Base-by-base conservation (phyloP, 2,329 filamentous ascomycete species). In the Colletotrichum magnum region DNA sequence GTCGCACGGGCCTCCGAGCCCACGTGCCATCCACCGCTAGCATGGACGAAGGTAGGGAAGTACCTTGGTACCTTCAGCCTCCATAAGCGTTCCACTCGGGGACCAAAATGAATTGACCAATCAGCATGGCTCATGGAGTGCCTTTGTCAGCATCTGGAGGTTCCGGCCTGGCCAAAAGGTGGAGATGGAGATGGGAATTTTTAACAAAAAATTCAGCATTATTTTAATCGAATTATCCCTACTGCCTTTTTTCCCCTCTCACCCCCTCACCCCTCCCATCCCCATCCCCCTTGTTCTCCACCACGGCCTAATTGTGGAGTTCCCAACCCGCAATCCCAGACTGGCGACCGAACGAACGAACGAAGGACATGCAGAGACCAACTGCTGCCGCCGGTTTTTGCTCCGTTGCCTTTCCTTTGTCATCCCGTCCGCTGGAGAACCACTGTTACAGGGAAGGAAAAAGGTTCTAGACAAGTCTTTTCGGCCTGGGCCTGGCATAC, bases 231-330 rank as follows among this genome's bases (percentile, higher is more conserved):
- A 36, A 36, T 36, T 36, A 36, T 36, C 10, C 32, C 32, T 9
- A 36, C 32, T 9, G 10, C 32, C 32, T 36, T 36, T 36, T 36
- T 24, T 24, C 2, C 21, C 32, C 32, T 10, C 32, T 36, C 36
- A 32, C 41, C 3, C 18, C 58, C 15, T 32, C 18, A 36, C 21
- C 41, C 47, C 32, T 24, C 3, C 18, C 58, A 9, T 32, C 18
- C 48, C 21, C 21, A 24, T 24, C 21, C 21, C 21, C 21, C 21
- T 24, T 28, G 18, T 24, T 45, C 48, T 36, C 58, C 58, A 62
- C 58, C 36, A 54, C 58, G 58, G 58, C 58, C 58, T 53, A 62
- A 62, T 53, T 61, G 50, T 62, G 58, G 58, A 62, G 45, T 53
- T 36, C 7, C 6, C 18, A 13, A 7, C 12, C 50, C 39, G 50